phyloP scores from a whole-genome alignment of 495 filamentous ascomycete species.

The Hypomontagnella monticulosa region DNA sequence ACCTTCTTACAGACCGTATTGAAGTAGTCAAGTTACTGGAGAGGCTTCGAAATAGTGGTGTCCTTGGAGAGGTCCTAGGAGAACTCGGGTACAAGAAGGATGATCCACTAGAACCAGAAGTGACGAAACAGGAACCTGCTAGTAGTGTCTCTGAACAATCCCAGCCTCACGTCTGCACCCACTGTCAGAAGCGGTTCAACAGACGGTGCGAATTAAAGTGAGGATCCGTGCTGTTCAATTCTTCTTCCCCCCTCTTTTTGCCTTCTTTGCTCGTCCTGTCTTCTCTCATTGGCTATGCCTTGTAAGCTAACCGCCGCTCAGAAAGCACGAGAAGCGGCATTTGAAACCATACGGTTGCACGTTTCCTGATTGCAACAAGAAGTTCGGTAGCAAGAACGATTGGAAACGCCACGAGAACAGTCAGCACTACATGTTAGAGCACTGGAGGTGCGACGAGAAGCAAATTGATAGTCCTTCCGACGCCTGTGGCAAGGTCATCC shows the following conservation, averaged over 20 bases:
- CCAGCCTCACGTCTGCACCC: conserved; percentile 58
- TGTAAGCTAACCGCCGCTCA: conserved; percentile 44
- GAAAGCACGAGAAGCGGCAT: conserved; percentile 91
- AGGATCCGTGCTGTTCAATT: conserved; percentile 30
- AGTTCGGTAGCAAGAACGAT: conserved; percentile 92
- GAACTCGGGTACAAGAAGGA: conserved; percentile 49
- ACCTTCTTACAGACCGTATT: conserved; percentile 12
- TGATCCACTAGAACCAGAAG: conserved; percentile 5
- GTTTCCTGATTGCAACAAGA: conserved; percentile 73
- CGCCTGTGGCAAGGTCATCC: conserved; percentile 67
- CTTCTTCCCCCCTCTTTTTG: conserved; percentile 32
- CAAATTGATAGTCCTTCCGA: conserved; percentile 29
- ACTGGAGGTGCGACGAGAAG: conserved; percentile 76
- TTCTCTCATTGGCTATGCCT: neutral
- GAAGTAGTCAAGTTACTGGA: conserved; percentile 25
- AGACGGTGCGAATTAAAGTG: conserved; percentile 79
- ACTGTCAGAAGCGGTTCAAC: conserved; percentile 64
- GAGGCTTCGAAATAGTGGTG: conserved; percentile 28
- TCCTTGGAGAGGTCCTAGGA: conserved; percentile 44
- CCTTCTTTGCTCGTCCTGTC: neutral
- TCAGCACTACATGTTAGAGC: conserved; percentile 79
- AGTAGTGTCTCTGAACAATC: conserved; percentile 12
- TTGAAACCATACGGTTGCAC: conserved; percentile 90
- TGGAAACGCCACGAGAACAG: conserved; percentile 96
- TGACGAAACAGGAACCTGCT: conserved; percentile 16